Base-by-base conservation (phyloP, 257 asterid species). In the Capsicum chinense region DNA sequence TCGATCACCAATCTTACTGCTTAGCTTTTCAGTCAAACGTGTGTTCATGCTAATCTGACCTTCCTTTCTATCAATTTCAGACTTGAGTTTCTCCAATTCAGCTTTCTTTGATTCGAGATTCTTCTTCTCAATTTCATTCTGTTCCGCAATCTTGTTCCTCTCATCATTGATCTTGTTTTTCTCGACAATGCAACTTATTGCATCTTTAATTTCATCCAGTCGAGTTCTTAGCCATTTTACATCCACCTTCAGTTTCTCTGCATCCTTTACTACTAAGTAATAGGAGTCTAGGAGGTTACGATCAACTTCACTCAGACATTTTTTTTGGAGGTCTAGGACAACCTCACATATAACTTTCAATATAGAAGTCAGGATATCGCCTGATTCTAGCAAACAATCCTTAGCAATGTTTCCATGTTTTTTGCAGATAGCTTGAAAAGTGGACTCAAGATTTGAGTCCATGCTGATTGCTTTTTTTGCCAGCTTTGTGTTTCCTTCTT, bases 141-240 rank as follows among this genome's bases (percentile, higher is more conserved):
- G 33, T 47, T 39, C 79, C 21, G 44, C 42, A 3, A 9, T 83
- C 70, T 60, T 79, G 12, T 85, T 63, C 86, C n/a, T 85, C 57
- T 85, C 87, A 63, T 66, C 44, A 1, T 35, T 70, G 82, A 88
- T 9, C 12, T 6, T 52, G 52, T 64, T 79, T 11, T 57, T 85
- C 8, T 83, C 90, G 35, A 42, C 63, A 2, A 21, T 56, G n/a
- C 39, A 83, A 42, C n/a, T 59, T 11, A 78, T 17, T 42, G 86
- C 90, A 37, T 76, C 86, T 58, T 58, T 58, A 6, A 58, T 17
- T 19, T 58, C 9, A 16, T 58, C 64, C 8, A 88, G 87, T n/a
- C 85, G 84, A 17, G 66, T 21, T n/a, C 14, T 84, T 21, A 88
- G 44, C 88, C 89, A 88, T 35, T 54, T 54, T 83, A 86, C 86